Base-by-base conservation (phyloP, 1,284 basidiomycete genomes). In the Hemileia vastatrix region DNA sequence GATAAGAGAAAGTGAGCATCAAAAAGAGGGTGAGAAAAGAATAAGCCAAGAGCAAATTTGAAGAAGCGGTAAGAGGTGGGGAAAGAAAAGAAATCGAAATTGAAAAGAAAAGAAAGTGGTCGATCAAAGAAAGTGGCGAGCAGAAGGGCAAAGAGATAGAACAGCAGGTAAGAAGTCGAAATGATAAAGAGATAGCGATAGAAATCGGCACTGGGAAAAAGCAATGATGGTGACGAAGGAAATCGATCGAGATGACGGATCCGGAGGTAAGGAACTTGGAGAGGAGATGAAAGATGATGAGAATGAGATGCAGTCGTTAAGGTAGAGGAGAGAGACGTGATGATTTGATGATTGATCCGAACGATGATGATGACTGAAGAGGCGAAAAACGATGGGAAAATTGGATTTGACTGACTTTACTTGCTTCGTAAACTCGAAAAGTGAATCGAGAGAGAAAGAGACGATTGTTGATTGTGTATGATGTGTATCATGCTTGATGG, bases 71-170 rank as follows among this genome's bases (percentile, higher is more conserved):
- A n/a, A n/a, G n/a, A n/a, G n/a, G n/a, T n/a, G n/a, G n/a, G n/a
- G n/a, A n/a, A n/a, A n/a, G n/a, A n/a, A n/a, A n/a, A n/a, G n/a
- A n/a, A n/a, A n/a, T n/a, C n/a, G n/a, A n/a, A n/a, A 15, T n/a
- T n/a, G n/a, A n/a, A n/a, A n/a, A n/a, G n/a, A 50, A 50, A 50
- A 11, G n/a, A 18, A 50, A 50, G 31, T 24, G 31, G 31, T 24
- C 8, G 36, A 50, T 24, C 8, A 50, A 50, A 50, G 31, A 50
- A 50, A 50, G n/a, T 9, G n/a, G 11, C 8, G 48, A 50, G n/a
- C 3, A 50, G 8, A 50, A 50, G n/a, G n/a, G n/a, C 23, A 50
- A 50, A 50, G 31, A n/a, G n/a, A 50, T 13, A 50, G 48, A 50
- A 50, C 48, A 11, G 23, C 4, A 11, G 45, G 6, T 6, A 23